A percentile compares a stretch with the other conserved stretches of the same genome.
Conservation (phyloP, 768 basidiomycete species). For the Cytidiella melzeri region DNA sequence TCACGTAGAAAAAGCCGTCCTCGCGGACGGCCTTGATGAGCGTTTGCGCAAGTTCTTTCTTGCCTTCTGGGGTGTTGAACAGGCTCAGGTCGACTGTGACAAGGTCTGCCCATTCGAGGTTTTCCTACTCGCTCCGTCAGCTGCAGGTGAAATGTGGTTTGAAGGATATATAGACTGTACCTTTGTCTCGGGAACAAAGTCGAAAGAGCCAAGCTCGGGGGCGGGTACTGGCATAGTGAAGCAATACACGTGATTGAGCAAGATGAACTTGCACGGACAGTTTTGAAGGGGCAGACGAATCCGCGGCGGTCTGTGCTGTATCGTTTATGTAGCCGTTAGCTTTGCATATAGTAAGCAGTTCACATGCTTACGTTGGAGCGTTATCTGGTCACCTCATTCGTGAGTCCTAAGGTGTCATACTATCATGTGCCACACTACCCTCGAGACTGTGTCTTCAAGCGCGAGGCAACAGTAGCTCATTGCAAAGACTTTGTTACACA, state of each 20-base stretch:
- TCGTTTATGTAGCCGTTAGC: too few relatives aligned
- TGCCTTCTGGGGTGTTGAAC: slow-evolving; percentile 35
- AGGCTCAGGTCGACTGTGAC: slow-evolving; percentile 39
- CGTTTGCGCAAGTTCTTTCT: slow-evolving; percentile 32
- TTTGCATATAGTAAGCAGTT: too few relatives aligned
- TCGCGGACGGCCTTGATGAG: slow-evolving; percentile 40
- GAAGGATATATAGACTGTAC: slow-evolving; percentile 8
- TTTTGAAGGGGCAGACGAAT: neutral
- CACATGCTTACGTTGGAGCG: too few relatives aligned
- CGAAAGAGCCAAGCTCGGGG: slow-evolving; percentile 33
- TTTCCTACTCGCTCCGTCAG: slow-evolving; percentile 25
- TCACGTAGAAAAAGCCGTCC: slow-evolving; percentile 47
- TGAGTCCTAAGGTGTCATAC: too few relatives aligned
- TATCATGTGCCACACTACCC: too few relatives aligned
- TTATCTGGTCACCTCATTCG: too few relatives aligned
- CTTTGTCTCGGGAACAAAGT: slow-evolving; percentile 36
- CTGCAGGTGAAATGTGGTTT: neutral
- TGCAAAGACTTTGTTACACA: neutral
- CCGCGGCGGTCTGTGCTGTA: too few relatives aligned
- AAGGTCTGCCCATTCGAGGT: slow-evolving; percentile 46
- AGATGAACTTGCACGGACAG: neutral
- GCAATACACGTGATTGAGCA: too few relatives aligned
- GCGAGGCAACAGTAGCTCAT: neutral
- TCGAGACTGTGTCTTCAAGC: neutral
- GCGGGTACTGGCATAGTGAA: slow-evolving; percentile 30